Base-by-base conservation (phyloP, 495 filamentous ascomycete genomes). In the Sordaria brevicollis region DNA sequence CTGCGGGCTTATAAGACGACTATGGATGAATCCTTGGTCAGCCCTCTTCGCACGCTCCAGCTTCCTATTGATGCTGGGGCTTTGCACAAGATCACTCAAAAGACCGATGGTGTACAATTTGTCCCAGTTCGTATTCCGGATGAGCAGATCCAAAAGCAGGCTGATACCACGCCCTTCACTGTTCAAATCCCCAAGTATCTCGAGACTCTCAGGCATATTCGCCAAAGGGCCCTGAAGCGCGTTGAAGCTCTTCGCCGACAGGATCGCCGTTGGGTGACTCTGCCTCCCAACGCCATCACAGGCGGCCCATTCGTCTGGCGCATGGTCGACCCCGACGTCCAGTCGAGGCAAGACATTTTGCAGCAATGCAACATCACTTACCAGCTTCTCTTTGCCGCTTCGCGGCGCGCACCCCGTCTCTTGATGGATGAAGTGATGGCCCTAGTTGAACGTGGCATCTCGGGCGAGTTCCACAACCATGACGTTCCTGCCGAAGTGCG, bases 41-140 rank as follows among this genome's bases (percentile, higher is more conserved):
- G 72, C 1, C 78, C 74, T 3, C 74, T 72, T 70, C 76, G 74
- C 21, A 75, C 73, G 11, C 72, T 77, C 5, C 71, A 79, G 21
- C 68, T 82, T 0, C 81, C 81, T 41, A 35, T 73, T 5, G 66
- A 67, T 2, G 73, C 66, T 2, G 35, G 65, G 9, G 37, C 39
- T 17, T 65, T 75, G 25, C 57, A 37, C 69, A 35, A 31, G 10
- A 36, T 62, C 11, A 9, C 31, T 31, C 35, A 67, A n/a, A 29
- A 31, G 5, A 49, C 57, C 43, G 67, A 71, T 54, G 62, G 66
- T 2, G 49, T 66, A 13, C 75, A 75, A 36, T 78, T 72, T 68
- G 65, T 31, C 13, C 74, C 71, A 3, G 31, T 43, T 5, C 35
- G 41, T 29, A 65, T 74, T 7, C 19, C 35, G 9, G 6, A 39